Percentiles rank a stretch among this genome's conserved stretches.
Conservation (phyloP, 257 asterid species). For the Fraxinus pennsylvanica region DNA sequence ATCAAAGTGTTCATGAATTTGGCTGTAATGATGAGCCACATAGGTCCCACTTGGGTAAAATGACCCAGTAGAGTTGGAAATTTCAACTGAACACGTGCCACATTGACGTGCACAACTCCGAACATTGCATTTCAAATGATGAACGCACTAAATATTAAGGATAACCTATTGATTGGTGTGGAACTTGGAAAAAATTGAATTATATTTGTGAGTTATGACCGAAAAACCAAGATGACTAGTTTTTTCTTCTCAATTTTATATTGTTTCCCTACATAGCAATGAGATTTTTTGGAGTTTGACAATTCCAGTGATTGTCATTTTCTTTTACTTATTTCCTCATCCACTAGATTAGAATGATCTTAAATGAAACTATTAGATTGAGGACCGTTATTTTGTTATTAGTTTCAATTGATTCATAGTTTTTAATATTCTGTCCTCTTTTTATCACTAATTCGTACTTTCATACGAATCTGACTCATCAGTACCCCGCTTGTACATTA, state of each 20-base stretch:
- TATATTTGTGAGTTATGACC: background rate
- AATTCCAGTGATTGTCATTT: background rate
- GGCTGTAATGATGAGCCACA: background rate
- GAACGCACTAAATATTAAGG: background rate
- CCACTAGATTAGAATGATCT: background rate
- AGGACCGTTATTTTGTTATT: background rate
- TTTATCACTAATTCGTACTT: too few species aligned
- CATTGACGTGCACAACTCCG: background rate
- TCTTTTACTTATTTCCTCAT: background rate
- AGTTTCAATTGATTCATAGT: background rate
- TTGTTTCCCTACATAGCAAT: background rate
- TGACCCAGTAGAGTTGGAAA: background rate
- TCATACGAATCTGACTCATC: background rate
- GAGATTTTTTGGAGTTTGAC: background rate
- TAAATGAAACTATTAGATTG: too few species aligned
- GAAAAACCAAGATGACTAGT: background rate
- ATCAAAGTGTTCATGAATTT: background rate
- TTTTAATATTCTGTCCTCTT: background rate
- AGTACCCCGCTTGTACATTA: background rate
- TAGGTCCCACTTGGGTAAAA: background rate
- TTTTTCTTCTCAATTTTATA: too few species aligned
- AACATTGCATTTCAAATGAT: background rate
- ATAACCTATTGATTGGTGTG: background rate
- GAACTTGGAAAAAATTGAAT: background rate
- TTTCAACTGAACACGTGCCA: background rate